Percentiles rank a stretch among this genome's conserved stretches.
Conservation (phyloP, 2,329 filamentous ascomycete genomes). For the Hypoxylon sp. region DNA sequence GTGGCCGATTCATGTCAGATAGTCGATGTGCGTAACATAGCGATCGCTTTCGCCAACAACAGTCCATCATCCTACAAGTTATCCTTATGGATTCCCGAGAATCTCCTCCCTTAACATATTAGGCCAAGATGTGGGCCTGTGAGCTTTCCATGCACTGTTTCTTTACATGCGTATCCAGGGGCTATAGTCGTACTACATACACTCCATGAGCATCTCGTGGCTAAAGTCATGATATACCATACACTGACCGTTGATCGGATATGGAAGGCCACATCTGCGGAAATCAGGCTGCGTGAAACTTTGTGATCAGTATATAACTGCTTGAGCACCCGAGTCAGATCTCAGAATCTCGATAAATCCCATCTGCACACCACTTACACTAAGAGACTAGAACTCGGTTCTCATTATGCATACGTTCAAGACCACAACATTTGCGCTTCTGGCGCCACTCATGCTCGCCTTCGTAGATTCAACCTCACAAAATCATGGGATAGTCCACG, state of each 20-base stretch:
- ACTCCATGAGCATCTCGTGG: slow-evolving; percentile 6
- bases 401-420: slow-evolving; percentile 27
- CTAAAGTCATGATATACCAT: slow-evolving; percentile 8
- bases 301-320: slow-evolving; percentile 20
- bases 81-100: no score
- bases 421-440: slow-evolving; percentile 23
- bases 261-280: slow-evolving; percentile 9
- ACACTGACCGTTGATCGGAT: neutral
- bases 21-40: slow-evolving; percentile 9
- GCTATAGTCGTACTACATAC: slow-evolving; percentile 11
- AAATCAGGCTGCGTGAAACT: neutral
- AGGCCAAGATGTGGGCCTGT: slow-evolving; percentile 3
- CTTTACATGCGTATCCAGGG: slow-evolving; percentile 8
- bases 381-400: neutral
- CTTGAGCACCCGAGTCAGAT: neutral
- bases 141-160: neutral
- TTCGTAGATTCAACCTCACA: slow-evolving; percentile 20
- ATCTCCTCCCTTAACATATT: no score
- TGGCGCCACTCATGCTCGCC: slow-evolving; percentile 26
- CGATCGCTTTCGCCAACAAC: slow-evolving; percentile 11
- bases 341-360: neutral
- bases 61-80: slow-evolving; percentile 3
- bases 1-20: slow-evolving; percentile 22
- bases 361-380: neutral
- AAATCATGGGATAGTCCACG: slow-evolving; percentile 34